Evolutionary conservation across 495 filamentous ascomycete species (phyloP), one percentile per base, ranked within the genome.

Genomic region (Penicillium cosmopolitanum): DNA sequence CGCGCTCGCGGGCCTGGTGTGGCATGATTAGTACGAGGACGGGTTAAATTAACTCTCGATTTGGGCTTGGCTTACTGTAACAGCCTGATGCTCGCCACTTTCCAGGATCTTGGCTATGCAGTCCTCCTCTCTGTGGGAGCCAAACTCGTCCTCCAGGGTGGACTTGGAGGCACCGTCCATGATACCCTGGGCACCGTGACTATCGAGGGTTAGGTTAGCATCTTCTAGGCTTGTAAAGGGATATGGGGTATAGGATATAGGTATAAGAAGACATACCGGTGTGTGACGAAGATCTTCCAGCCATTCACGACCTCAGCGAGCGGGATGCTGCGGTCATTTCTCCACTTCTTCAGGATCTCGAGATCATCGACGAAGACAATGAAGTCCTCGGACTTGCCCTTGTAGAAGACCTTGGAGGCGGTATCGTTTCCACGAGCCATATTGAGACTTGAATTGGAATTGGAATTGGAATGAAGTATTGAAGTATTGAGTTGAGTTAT

Each of bases 211-310:
- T 54, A 50, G 50, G 40, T 47, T 21, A 31, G 28, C 18, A 21
- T 52, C 13, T 40, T 31, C 28, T 31, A 31, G 28, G 28, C 28
- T 31, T 31, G 28, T 9, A 19, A 15, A 28, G 3, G 47, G 18
- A 9, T 15, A 6, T 34, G 19, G 11, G 18, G 5, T 10, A 6
- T 34, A 15, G 25, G 18, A 9, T 10, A 6, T 34, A 15, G 25
- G 12, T 34, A n/a, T 31, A 9, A 15, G 9, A 11, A 42, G 38
- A 59, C 90, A 74, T 84, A 98, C 95, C 87, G 91, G 74, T 96
- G 90, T 36, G 93, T 95, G 2, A 89, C 80, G 61, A 97, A 97
- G 66, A 98, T 82, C 83, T 96, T 90, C 82, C 89, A 98, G 11
- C 89, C 84, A 53, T 87, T 90, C 25, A 97, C 81, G n/a, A 98